phyloP scores from a whole-genome alignment of 2,329 filamentous ascomycete genomes.

The Colletotrichum graminicola region DNA sequence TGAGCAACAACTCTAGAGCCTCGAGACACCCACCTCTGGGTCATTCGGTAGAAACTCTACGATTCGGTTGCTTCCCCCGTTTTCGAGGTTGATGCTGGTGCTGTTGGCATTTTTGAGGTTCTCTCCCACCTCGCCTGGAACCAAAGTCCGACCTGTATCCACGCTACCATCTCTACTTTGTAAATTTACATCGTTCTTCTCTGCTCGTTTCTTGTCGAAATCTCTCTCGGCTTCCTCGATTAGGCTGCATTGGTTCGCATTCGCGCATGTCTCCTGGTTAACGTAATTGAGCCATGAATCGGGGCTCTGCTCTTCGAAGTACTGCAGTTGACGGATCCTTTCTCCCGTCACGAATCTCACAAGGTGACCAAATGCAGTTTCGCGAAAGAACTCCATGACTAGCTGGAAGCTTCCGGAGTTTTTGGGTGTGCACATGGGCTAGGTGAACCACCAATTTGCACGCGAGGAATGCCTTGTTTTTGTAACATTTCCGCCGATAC shows the following conservation, averaged over 20 bases:
- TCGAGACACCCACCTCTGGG: slow-evolving; percentile 13
- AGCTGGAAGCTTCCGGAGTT: too few relatives aligned
- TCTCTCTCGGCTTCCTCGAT: not conserved
- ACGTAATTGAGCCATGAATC: slow-evolving; percentile 23
- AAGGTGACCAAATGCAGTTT: slow-evolving; percentile 27
- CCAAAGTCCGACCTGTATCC: not conserved
- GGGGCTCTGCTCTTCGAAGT: slow-evolving; percentile 11
- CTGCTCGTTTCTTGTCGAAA: not conserved
- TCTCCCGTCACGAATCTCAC: not conserved
- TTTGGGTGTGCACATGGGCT: not conserved
- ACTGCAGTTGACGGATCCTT: slow-evolving; percentile 17
- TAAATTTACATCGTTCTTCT: not conserved
- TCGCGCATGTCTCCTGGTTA: not conserved
- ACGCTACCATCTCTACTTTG: not conserved
- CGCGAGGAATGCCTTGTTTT: not conserved
- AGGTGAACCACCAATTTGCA: not conserved
- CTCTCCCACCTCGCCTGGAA: not conserved
- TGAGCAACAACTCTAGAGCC: too few relatives aligned
- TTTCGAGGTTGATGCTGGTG: slow-evolving; percentile 1
- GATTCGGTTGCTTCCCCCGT: slow-evolving; percentile 2
- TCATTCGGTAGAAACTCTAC: slow-evolving; percentile 27
- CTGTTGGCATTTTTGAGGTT: not conserved
- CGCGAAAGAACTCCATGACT: slow-evolving; percentile 20
- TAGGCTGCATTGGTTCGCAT: not conserved
- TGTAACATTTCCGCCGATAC: not conserved